Conservation (phyloP, 2,329 filamentous ascomycete species). For the Paraconiothyrium brasiliense region DNA sequence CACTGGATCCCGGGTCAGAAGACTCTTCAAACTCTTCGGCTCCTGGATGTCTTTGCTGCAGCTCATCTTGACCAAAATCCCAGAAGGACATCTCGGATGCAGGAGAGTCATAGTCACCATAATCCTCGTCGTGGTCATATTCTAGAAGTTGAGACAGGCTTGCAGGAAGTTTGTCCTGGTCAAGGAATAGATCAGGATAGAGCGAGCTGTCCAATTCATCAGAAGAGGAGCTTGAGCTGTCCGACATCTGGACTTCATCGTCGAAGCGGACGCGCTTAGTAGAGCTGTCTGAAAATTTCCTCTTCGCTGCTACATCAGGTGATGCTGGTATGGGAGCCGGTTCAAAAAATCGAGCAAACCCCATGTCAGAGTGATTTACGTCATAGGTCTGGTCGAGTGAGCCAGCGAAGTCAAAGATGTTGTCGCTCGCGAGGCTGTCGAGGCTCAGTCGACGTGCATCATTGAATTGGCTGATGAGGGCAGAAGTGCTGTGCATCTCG, state of each 20-base stretch:
- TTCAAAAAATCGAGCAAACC: conserved; percentile 49
- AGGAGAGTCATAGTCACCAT: conserved; percentile 58
- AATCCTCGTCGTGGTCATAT: conserved; percentile 53
- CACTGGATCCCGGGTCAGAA: conserved; percentile 60
- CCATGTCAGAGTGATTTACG: conserved; percentile 37
- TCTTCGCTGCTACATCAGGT: conserved; percentile 43
- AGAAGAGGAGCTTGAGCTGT: conserved; percentile 59
- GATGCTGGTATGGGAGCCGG: conserved; percentile 55
- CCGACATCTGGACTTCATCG: conserved; percentile 70
- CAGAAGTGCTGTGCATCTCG: conserved; percentile 39
- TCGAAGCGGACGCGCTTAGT: conserved; percentile 77
- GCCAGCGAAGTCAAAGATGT: conserved; percentile 45
- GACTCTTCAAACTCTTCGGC: conserved; percentile 50
- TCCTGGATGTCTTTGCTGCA: conserved; percentile 47
- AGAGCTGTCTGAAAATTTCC: conserved; percentile 51
- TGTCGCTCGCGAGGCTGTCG: conserved; percentile 44
- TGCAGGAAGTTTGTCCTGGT: conserved; percentile 77
- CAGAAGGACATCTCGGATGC: conserved; percentile 64
- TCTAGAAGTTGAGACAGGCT: conserved; percentile 78
- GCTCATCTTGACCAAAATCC: conserved; percentile 66
- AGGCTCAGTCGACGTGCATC: conserved; percentile 47
- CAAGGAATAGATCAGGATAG: conserved; percentile 81
- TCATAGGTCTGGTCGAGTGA: conserved; percentile 36
- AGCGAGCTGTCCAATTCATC: conserved; percentile 70
- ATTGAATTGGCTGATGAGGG: conserved; percentile 42